Conservation (phyloP, 176 grass and related monocot species). For the Triticum aestivum region IWGSC_CS_RefSeq_v2.1 NC_057805.1:412895285-412895784, state of each 20-base stretch:
- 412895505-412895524: background rate
- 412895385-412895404: background rate
- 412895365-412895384: too few relatives aligned
- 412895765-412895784: slow-evolving; percentile 17
- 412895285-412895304: background rate
- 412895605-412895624: slow-evolving; percentile 29
- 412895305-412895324: background rate
- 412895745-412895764: slow-evolving; percentile 28
- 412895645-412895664: slow-evolving; percentile 26
- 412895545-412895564: background rate
- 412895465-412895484: background rate
- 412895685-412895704: background rate
- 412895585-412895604: slow-evolving; percentile 42
- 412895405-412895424: background rate
- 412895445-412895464: background rate
- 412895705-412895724: slow-evolving; percentile 1
- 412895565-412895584: slow-evolving; percentile 24
- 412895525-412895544: slow-evolving; percentile 3
- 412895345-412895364: too few relatives aligned
- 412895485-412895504: background rate
- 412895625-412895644: slow-evolving; percentile 38
- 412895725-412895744: slow-evolving; percentile 16
- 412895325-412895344: background rate
- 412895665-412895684: slow-evolving; percentile 13
- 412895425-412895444: background rate